These are phyloP conservation scores for Leccinum pachyderme DNA, from an alignment of 1,284 basidiomycete genomes.

Conservation along the genomic window DNA sequence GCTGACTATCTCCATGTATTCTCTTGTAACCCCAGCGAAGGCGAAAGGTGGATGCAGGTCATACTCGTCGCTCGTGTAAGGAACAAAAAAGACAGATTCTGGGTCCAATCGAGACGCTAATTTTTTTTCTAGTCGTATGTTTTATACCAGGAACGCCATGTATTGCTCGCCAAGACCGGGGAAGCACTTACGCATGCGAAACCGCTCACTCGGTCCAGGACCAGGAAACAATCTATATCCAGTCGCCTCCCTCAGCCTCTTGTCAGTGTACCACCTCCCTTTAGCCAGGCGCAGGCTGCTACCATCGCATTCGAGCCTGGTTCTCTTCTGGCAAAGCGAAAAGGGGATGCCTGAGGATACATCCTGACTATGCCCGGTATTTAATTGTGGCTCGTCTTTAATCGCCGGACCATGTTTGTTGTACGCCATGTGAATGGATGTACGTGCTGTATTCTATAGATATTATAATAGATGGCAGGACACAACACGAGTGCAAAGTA, in stretches of 20 bases:
- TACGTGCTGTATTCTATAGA: constrained; percentile 25
- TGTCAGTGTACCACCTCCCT: constrained; percentile 34
- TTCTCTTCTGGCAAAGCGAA: constrained; percentile 58
- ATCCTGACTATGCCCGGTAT: background rate
- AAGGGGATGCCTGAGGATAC: constrained; percentile 21
- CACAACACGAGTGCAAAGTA: constrained; percentile 1
- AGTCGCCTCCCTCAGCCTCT: constrained; percentile 33
- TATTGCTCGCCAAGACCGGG: constrained; percentile 53
- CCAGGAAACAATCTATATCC: constrained; percentile 34
- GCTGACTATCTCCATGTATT: constrained; percentile 84
- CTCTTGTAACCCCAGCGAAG: constrained; percentile 69
- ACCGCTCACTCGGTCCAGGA: constrained; percentile 29
- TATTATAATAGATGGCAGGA: constrained; percentile 20
- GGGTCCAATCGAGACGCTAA: constrained; percentile 7
- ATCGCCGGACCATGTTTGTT: constrained; percentile 8
- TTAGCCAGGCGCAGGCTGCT: constrained; percentile 31
- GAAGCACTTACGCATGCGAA: constrained; percentile 31
- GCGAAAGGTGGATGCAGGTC: constrained; percentile 67
- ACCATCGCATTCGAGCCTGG: constrained; percentile 60
- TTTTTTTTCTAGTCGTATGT: constrained; percentile 62
- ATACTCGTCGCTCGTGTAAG: constrained; percentile 76
- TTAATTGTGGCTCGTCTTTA: constrained; percentile 6
- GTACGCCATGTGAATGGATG: constrained; percentile 19
- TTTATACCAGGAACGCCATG: constrained; percentile 71
- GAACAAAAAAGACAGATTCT: constrained; percentile 11